Evolutionary conservation across 331 rosid genomes (phyloP).

Genomic region (Rosa hybrid): DNA sequence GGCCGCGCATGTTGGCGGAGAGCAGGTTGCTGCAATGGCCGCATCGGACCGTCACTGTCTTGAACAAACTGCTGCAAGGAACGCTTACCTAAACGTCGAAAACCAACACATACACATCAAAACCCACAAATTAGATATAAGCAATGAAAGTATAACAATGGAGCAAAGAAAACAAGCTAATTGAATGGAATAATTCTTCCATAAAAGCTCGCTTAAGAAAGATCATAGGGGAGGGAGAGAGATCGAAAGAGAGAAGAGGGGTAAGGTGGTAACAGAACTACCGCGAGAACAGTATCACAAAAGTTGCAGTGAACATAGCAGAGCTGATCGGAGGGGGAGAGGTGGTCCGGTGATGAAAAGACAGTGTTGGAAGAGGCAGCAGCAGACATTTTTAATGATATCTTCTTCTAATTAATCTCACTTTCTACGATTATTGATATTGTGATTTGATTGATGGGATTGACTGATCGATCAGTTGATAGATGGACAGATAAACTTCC

Average conservation of each 20-base stretch:
- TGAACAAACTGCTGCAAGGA: slow-evolving; percentile 77
- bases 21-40: slow-evolving; percentile 97
- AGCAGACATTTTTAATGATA: slow-evolving; percentile 24
- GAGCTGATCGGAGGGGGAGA: slow-evolving; percentile 88
- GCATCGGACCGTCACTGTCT: slow-evolving; percentile 90
- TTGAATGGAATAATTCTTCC: background rate
- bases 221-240: background rate
- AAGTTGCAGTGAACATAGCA: slow-evolving; percentile 91
- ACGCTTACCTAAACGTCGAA: slow-evolving; percentile 67
- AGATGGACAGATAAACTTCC: slow-evolving; percentile 29
- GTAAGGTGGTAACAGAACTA: slow-evolving; percentile 7
- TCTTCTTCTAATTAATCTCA: background rate
- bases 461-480: slow-evolving; percentile 50
- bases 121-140: background rate
- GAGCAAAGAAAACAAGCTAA: background rate
- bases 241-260: background rate
- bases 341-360: slow-evolving; percentile 73
- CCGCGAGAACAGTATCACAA: slow-evolving; percentile 96
- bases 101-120: background rate
- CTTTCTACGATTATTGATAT: slow-evolving; percentile 27
- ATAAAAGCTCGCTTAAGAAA: background rate
- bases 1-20: slow-evolving; percentile 72
- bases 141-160: background rate
- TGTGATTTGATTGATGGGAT: slow-evolving; percentile 87
- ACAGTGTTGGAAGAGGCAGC: slow-evolving; percentile 47